Base-by-base conservation (phyloP, 1,284 basidiomycete species). In the Boletus hoseneyae region DNA sequence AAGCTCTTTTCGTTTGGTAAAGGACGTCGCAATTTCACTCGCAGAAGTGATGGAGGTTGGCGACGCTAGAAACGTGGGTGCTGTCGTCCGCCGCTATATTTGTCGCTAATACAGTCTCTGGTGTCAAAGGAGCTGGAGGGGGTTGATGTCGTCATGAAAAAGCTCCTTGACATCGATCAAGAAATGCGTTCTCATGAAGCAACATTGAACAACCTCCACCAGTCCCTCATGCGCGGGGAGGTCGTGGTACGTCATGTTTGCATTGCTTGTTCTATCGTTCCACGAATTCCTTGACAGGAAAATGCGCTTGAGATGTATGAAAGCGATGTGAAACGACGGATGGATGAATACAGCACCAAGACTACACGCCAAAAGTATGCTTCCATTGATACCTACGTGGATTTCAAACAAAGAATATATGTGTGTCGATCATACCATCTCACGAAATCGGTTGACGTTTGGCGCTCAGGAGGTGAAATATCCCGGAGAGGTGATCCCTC, bases 301-400 rank as follows among this genome's bases (percentile, higher is more conserved):
- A 67, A 81, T 51, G 67, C 77, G 6, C 60, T 76, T 10, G 67
- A 73, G 10, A 62, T 59, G 12, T 87, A 85, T 60, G 66, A 73
- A 41, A 57, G 58, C 30, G 75, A 65, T 15, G 71, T 82, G 1
- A 63, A 74, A 44, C 62, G 63, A 18, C 68, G 65, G 30, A 59
- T 75, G 38, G 68, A 75, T 11, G 70, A 69, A n/a, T 87, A 87
- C 61, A 57, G 72, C 5, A 64, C 64, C 30, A 81, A 80, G 65
- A 90, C 87, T 0, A 72, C 80, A 10, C 78, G 88, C 18, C 85
- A 90, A 66, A 90, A 87, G 65, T 90, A 90, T 58, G 78, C 74
- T 6, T 83, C 84, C 48, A 70, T 75, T 47, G 73, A 83, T 0
- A 68, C 73, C 8, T 94, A 92, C 59, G 61, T 68, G 5, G 63